These are phyloP conservation scores for Lasiosphaeris hirsuta DNA, from an alignment of 495 filamentous ascomycete species.

Conservation along the genomic window DNA sequence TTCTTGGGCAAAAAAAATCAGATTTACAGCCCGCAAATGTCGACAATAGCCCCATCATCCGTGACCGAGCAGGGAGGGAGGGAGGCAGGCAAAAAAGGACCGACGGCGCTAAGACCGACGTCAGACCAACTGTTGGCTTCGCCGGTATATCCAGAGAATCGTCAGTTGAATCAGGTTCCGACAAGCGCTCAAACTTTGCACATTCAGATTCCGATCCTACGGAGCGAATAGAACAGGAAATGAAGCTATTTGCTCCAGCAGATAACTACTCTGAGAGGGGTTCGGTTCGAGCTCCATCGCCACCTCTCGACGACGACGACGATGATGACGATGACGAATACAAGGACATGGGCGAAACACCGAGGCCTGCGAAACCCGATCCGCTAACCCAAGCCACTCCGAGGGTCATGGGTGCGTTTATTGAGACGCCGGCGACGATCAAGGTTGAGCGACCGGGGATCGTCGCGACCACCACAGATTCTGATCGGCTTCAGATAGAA, in stretches of 20 bases:
- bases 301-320: conserved; percentile 29
- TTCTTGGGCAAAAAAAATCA: too few relatives aligned
- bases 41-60: not conserved
- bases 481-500: too few relatives aligned
- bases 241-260: conserved; percentile 50
- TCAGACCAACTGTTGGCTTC: conserved; percentile 40
- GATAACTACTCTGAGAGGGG: conserved; percentile 53
- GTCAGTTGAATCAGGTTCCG: conserved; percentile 38
- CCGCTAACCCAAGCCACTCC: conserved; percentile 50
- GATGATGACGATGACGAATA: not conserved
- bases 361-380: conserved; percentile 40
- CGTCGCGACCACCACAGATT: not conserved
- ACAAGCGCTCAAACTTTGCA: conserved; percentile 38
- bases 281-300: conserved; percentile 48
- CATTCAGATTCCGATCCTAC: conserved; percentile 53
- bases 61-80: conserved; percentile 6
- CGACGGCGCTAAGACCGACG: conserved; percentile 25
- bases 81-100: conserved; percentile 13
- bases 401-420: conserved; percentile 47
- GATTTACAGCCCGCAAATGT: conserved; percentile 17
- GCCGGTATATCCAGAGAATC: conserved; percentile 30
- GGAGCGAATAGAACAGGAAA: conserved; percentile 53
- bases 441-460: conserved; percentile 31
- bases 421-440: conserved; percentile 48
- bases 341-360: conserved; percentile 38